A percentile compares a stretch with the other conserved stretches of the same genome.
Evolutionary conservation across 1,284 basidiomycete genomes (phyloP).

Genomic region (Bothia castanella): DNA sequence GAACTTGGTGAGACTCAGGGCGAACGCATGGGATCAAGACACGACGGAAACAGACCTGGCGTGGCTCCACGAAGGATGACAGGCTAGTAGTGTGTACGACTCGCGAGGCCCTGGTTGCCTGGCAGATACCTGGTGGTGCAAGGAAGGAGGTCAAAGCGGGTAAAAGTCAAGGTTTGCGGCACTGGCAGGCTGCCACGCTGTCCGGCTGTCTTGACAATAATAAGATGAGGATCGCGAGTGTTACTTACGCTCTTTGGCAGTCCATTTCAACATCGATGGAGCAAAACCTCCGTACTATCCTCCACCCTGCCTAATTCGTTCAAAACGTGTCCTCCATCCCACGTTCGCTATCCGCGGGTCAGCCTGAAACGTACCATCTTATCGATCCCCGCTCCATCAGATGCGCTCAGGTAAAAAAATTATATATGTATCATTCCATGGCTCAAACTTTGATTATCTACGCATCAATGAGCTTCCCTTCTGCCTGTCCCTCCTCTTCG

Average conservation of each 20-base stretch:
- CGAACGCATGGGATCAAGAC: slow-evolving; percentile 29
- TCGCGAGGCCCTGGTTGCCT: slow-evolving; percentile 33
- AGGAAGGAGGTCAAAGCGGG: slow-evolving; percentile 25
- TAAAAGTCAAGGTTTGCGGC: slow-evolving; percentile 21
- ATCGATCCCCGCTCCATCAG: slow-evolving; percentile 13
- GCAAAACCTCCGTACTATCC: slow-evolving; percentile 4
- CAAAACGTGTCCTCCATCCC: slow-evolving; percentile 22
- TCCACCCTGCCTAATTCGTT: slow-evolving; percentile 12
- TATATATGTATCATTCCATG: too few relatives aligned
- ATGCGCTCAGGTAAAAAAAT: too few relatives aligned
- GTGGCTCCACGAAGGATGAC: slow-evolving; percentile 11
- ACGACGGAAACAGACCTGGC: too few relatives aligned
- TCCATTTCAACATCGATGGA: slow-evolving; percentile 18
- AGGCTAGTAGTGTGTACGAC: too few relatives aligned
- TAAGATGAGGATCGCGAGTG: slow-evolving; percentile 23
- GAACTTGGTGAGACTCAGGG: slow-evolving; percentile 29
- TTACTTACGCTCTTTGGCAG: slow-evolving; percentile 28
- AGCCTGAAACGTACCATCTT: slow-evolving; percentile 20
- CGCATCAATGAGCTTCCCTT: slow-evolving; percentile 59
- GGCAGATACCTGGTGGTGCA: slow-evolving; percentile 29
- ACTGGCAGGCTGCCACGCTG: slow-evolving; percentile 35
- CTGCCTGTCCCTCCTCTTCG: slow-evolving; percentile 37
- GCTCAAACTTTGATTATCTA: slow-evolving; percentile 33
- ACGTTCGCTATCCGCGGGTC: slow-evolving; percentile 15
- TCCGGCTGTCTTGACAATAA: slow-evolving; percentile 22